A percentile compares a stretch with the other conserved stretches of the same genome.
These are phyloP conservation scores for Pouteria campechiana DNA, from an alignment of 179 eudicot species.

Conservation along the genomic window DNA sequence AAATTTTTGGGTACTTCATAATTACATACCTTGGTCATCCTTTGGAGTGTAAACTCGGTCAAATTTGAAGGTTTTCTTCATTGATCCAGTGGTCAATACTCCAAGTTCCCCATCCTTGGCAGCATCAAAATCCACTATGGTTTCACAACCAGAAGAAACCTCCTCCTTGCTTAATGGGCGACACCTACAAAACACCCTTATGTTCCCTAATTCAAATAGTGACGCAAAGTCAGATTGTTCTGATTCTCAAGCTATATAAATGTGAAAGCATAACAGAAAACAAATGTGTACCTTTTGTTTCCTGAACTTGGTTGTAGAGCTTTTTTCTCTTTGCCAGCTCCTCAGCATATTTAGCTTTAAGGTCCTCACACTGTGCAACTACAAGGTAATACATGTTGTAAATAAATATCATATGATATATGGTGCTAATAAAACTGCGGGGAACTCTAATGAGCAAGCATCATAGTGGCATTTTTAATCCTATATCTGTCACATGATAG, in stretches of 20 bases:
- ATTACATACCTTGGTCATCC: conserved; percentile 70
- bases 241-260: no score
- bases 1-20: no score
- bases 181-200: conserved; percentile 91
- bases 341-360: conserved; percentile 75
- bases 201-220: conserved; percentile 63
- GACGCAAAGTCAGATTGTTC: conserved; percentile 5
- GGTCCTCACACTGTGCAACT: conserved; percentile 90
- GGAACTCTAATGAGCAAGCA: no score
- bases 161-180: conserved; percentile 75
- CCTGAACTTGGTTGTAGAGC: conserved; percentile 78
- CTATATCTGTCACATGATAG: no score
- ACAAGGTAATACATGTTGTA: conserved; percentile 9
- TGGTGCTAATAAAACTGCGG: no score
- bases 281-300: conserved; percentile 56
- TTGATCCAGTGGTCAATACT: conserved; percentile 39
- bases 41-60: conserved; percentile 85
- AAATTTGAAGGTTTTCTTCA: conserved; percentile 61
- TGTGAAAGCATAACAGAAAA: not conserved
- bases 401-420: no score
- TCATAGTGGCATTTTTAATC: no score
- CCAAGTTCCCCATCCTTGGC: conserved; percentile 89
- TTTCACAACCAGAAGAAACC: conserved; percentile 37
- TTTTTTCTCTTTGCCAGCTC: conserved; percentile 86
- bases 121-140: conserved; percentile 72